Base-by-base conservation (phyloP, 257 asterid genomes). In the Anisodus tanguticus region DNA sequence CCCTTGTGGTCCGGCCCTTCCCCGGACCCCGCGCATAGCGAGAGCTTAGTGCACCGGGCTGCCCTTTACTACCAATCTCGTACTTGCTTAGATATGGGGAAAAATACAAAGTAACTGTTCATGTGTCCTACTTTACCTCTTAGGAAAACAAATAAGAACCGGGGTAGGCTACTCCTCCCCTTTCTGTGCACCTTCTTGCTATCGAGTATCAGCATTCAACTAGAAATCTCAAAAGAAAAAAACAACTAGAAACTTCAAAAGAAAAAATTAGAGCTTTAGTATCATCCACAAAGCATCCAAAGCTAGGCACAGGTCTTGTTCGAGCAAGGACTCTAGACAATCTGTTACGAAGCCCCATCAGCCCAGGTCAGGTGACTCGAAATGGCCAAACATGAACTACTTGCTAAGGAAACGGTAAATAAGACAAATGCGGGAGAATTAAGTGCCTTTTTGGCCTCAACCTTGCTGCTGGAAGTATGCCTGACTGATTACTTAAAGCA, bases 41-140 rank as follows among this genome's bases (percentile, higher is more conserved):
- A 1, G 35, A 31, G 35, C 35, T 31, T 31, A 31, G 35, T 31
- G 35, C 35, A 31, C 35, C 1, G 35, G 35, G 35, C 35, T 31
- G 35, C 35, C 35, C 35, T 31, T 31, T 31, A 31, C 35, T 31
- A 22, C 62, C 11, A 22, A 47, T 72, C 62, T 35, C 12, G 1
- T 74, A 37, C 60, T 74, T 74, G 13, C 49, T 26, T 53, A 51
- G 47, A 76, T 76, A 22, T 76, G 39, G 64, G 58, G 45, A 71
- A 43, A 45, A 71, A 71, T 45, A n/a, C 39, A 45, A 71, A 45
- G 79, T 71, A 71, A 71, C 13, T 5, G 6, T 45, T 17, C 17
- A 49, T 45, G 79, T 71, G 79, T 1, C 79, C 17, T 9, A 45
- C 58, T 43, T n/a, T n/a, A n/a, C 41, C 0, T 37, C 58, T 2